phyloP scores from a whole-genome alignment of 768 basidiomycete species.

The Clavaria fumosa region DNA sequence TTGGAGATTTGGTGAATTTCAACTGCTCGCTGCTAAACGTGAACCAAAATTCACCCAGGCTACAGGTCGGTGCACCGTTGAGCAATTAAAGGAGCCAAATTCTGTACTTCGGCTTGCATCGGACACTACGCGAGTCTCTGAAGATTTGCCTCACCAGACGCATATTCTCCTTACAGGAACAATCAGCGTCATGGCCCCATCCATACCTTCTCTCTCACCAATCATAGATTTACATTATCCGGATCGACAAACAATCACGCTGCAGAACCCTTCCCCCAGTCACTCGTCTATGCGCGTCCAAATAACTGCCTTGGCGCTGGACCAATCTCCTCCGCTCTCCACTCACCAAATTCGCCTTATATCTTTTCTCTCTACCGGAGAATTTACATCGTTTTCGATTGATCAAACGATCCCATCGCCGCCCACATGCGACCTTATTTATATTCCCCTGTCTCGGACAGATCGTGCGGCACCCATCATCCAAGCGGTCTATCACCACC shows the following conservation, averaged over 20 bases:
- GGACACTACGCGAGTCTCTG: neutral
- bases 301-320: slow-evolving; percentile 55
- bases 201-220: slow-evolving; percentile 21
- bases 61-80: slow-evolving; percentile 51
- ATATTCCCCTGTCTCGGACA: slow-evolving; percentile 29
- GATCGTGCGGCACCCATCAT: slow-evolving; percentile 31
- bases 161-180: slow-evolving; percentile 46
- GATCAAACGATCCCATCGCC: slow-evolving; percentile 28
- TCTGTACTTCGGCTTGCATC: neutral
- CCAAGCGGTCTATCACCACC: slow-evolving; percentile 65
- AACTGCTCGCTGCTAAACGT: slow-evolving; percentile 1
- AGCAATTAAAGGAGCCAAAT: slow-evolving; percentile 17
- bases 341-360: slow-evolving; percentile 31
- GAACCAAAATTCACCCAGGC: slow-evolving; percentile 3
- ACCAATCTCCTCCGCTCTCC: slow-evolving; percentile 49
- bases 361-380: slow-evolving; percentile 52
- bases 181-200: slow-evolving; percentile 43
- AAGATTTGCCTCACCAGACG: slow-evolving; percentile 12
- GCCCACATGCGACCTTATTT: slow-evolving; percentile 30
- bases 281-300: slow-evolving; percentile 14
- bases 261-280: slow-evolving; percentile 28
- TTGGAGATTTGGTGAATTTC: slow-evolving; percentile 51
- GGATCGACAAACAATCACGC: slow-evolving; percentile 20
- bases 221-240: slow-evolving; percentile 24
- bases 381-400: slow-evolving; percentile 45